Conservation (phyloP, 441 rosid species). For the Corymbia calophylla region DNA sequence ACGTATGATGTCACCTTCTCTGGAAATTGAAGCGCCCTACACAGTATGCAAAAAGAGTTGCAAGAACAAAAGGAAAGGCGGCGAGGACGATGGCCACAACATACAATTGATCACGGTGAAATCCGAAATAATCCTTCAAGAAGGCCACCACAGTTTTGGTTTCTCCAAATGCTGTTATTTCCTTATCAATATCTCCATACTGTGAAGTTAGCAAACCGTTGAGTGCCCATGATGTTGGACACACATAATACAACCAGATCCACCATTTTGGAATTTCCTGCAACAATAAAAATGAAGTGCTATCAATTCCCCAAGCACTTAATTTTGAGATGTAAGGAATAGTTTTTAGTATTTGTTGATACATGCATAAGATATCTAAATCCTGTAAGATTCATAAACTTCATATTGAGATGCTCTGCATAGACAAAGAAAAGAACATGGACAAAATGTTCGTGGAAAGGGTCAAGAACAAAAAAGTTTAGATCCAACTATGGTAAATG, state of each 20-base stretch:
- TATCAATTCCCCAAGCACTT: background rate
- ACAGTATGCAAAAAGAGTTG: constrained; percentile 32
- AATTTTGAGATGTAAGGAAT: background rate
- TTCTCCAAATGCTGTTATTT: background rate
- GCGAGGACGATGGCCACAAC: constrained; percentile 24
- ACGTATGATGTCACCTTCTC: constrained; percentile 16
- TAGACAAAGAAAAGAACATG: background rate
- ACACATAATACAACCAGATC: constrained; percentile 42
- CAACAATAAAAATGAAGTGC: background rate
- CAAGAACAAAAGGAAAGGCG: constrained; percentile 30
- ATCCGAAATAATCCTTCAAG: background rate
- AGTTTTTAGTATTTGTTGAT: background rate
- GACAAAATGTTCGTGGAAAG: background rate
- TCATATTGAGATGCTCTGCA: background rate
- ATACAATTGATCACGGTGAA: background rate
- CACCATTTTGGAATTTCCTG: constrained; percentile 59
- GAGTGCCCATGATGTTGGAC: constrained; percentile 23
- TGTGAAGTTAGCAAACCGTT: background rate
- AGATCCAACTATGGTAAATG: background rate
- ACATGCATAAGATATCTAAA: background rate
- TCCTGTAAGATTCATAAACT: background rate
- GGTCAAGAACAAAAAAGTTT: background rate
- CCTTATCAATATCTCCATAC: background rate
- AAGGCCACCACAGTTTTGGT: background rate
- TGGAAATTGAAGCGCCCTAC: constrained; percentile 36